Conservation (phyloP, 2,329 filamentous ascomycete genomes). For the Acrocalymma vagum region DNA sequence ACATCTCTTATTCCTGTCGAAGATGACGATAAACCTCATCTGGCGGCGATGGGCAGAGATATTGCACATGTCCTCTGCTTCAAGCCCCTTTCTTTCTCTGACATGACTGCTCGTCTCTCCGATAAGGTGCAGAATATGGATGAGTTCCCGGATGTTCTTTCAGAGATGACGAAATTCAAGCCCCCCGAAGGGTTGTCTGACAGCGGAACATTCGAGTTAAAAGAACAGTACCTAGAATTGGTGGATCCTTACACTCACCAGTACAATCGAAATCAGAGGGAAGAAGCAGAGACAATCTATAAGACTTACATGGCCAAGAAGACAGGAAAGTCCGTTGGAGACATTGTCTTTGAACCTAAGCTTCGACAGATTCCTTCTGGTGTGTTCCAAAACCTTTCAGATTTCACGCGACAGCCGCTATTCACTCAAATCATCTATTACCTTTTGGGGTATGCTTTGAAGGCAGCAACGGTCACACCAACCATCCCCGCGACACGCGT, state of each 20-base stretch:
- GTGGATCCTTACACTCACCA: constrained; percentile 96
- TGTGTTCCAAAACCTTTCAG: constrained; percentile 77
- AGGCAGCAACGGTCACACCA: constrained; percentile 73
- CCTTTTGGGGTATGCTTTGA: constrained; percentile 81
- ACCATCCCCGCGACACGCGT: constrained; percentile 82
- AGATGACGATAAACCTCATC: constrained; percentile 70
- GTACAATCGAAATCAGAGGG: constrained; percentile 95
- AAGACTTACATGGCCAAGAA: constrained; percentile 87
- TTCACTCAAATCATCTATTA: constrained; percentile 94
- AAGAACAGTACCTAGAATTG: constrained; percentile 83
- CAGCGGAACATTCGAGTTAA: constrained; percentile 92
- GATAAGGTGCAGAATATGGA: constrained; percentile 91
- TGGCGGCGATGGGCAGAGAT: constrained; percentile 82
- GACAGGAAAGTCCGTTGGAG: constrained; percentile 79
- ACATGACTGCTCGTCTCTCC: constrained; percentile 83
- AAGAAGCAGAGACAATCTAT: constrained; percentile 92
- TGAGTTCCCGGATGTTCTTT: constrained; percentile 83
- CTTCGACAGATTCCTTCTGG: constrained; percentile 79
- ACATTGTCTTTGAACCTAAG: constrained; percentile 91
- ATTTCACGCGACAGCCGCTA: constrained; percentile 82
- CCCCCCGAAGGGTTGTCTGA: constrained; percentile 91
- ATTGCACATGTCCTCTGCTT: constrained; percentile 95
- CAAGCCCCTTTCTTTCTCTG: constrained; percentile 93
- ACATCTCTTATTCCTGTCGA: constrained; percentile 77
- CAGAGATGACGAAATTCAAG: constrained; percentile 88